Conservation (phyloP, 805 yeast species). For the Hanseniaspora opuntiae region DNA sequence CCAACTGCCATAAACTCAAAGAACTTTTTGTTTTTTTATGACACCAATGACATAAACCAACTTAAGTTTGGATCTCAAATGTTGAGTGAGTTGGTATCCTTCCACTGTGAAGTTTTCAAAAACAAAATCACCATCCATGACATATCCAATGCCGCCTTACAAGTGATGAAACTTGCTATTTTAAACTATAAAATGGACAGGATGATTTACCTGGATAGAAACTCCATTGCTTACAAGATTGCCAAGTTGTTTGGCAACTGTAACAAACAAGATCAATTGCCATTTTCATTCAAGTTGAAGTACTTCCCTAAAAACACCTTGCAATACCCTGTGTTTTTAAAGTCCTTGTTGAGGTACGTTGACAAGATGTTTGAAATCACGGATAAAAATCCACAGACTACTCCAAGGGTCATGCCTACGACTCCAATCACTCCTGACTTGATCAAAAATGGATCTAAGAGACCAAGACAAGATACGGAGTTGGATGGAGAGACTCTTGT, state of each 20-base stretch:
- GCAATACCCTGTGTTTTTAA: conserved; percentile 9
- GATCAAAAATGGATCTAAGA: background rate
- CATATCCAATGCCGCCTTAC: conserved; percentile 39
- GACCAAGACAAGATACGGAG: background rate
- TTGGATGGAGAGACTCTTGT: conserved; percentile 22
- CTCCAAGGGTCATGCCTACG: background rate
- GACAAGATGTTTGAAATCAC: background rate
- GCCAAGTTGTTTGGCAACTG: conserved; percentile 2
- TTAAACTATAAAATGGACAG: conserved; percentile 19
- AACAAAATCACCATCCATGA: conserved; percentile 35
- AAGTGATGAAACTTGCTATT: conserved; percentile 34
- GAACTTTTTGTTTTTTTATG: conserved; percentile 13
- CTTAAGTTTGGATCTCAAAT: conserved; percentile 45
- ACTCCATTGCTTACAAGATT: background rate
- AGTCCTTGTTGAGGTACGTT: conserved; percentile 2
- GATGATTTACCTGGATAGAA: background rate
- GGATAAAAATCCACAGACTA: background rate
- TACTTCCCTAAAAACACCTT: conserved; percentile 15
- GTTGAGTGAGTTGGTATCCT: conserved; percentile 53
- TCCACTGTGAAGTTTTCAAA: conserved; percentile 36
- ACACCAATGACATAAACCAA: conserved; percentile 28
- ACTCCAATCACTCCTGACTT: conserved; percentile 4
- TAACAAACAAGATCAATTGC: conserved; percentile 14
- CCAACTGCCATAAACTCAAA: conserved; percentile 13
- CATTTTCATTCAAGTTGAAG: conserved; percentile 25